A percentile compares a stretch with the other conserved stretches of the same genome.
Conservation (phyloP, 2,329 filamentous ascomycete species). For the Clarireedia homoeocarpa region DNA sequence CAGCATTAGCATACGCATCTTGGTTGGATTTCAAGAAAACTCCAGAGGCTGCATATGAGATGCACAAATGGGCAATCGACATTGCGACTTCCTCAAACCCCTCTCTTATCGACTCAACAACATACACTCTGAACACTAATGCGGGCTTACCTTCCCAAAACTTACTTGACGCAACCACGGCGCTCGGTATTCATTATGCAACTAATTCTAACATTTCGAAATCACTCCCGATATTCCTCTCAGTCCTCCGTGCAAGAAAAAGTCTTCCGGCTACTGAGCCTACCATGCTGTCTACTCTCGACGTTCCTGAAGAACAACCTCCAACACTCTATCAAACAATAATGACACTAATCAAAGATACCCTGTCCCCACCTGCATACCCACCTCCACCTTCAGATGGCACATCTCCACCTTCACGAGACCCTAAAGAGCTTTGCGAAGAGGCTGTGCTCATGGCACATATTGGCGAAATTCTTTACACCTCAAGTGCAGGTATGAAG, state of each 20-base stretch:
- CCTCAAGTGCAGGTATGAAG: conserved; percentile 37
- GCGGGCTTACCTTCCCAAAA: conserved; percentile 58
- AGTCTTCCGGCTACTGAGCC: conserved; percentile 38
- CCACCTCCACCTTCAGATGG: conserved; percentile 66
- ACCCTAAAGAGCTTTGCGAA: conserved; percentile 62
- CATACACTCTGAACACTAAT: conserved; percentile 55
- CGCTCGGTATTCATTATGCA: conserved; percentile 71
- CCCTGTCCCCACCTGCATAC: conserved; percentile 49
- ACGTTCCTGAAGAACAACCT: conserved; percentile 13
- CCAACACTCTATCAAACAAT: conserved; percentile 21
- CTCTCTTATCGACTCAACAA: conserved; percentile 50
- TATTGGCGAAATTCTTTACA: conserved; percentile 88
- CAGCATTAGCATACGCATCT: conserved; percentile 73
- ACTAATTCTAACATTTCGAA: conserved; percentile 54
- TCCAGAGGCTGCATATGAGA: conserved; percentile 56
- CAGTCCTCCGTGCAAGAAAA: conserved; percentile 71
- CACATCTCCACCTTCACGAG: conserved; percentile 56
- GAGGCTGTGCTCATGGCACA: conserved; percentile 83
- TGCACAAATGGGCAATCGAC: conserved; percentile 69
- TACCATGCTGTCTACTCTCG: conserved; percentile 15
- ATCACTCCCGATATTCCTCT: conserved; percentile 79
- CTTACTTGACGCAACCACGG: conserved; percentile 65
- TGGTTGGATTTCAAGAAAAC: conserved; percentile 75
- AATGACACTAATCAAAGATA: conserved; percentile 23
- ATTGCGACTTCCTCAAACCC: conserved; percentile 53